These are phyloP conservation scores for Datura wrightii DNA, from an alignment of 257 asterid genomes.

Conservation along the genomic window DNA sequence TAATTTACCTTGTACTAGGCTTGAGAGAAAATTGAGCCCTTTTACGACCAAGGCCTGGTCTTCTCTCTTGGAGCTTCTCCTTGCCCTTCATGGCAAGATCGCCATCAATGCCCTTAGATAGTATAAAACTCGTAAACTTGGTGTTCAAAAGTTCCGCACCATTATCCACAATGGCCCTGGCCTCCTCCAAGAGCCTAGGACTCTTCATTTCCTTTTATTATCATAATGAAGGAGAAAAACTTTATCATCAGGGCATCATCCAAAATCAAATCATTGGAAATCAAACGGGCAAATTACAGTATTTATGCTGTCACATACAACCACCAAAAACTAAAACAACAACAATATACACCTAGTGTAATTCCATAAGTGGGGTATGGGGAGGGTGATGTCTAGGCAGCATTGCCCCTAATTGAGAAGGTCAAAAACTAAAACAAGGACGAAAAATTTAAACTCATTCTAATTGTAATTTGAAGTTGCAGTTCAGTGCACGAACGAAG, in stretches of 20 bases:
- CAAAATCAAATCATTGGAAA: background rate
- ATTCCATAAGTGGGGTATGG: too few relatives aligned
- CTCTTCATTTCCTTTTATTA: conserved; percentile 46
- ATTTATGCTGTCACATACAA: background rate
- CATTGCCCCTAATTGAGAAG: too few relatives aligned
- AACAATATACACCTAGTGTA: too few relatives aligned
- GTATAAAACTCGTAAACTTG: conserved; percentile 43
- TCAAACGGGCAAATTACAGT: background rate
- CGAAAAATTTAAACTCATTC: background rate
- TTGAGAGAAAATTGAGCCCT: conserved; percentile 66
- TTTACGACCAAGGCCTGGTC: conserved; percentile 76
- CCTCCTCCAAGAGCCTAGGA: conserved; percentile 73
- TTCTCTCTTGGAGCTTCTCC: conserved; percentile 64
- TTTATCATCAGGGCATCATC: background rate
- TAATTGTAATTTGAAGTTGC: background rate
- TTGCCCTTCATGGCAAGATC: conserved; percentile 52
- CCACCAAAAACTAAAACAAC: too few relatives aligned
- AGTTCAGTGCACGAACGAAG: background rate
- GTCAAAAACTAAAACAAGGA: background rate
- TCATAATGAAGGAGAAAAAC: conserved; percentile 23
- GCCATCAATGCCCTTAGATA: conserved; percentile 40
- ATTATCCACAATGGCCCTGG: conserved; percentile 66
- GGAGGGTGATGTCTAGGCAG: too few relatives aligned
- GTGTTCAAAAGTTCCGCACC: conserved; percentile 63
- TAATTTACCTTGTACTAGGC: conserved; percentile 57